Evolutionary conservation across 441 rosid species (phyloP), one percentile per base, ranked within the genome.

Genomic region (Kokia cookei): DNA sequence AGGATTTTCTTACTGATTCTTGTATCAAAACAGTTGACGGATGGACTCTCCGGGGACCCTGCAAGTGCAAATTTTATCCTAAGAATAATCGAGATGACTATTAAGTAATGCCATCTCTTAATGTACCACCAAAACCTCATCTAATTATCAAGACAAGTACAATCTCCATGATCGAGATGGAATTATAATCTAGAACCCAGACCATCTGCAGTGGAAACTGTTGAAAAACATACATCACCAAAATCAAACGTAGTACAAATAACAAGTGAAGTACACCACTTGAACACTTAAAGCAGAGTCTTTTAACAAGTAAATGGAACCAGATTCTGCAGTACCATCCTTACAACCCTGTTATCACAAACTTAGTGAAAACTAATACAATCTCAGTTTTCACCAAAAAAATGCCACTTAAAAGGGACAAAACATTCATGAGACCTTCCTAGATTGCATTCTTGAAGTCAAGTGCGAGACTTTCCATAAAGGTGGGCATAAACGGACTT

Each of bases 401-500:
- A 73, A 60, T 13, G 3, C 73, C 42, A 7, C 45, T 24, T 53
- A 43, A 15, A 69, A 63, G 55, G 71, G 75, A 45, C 69, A 26
- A 63, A 40, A 47, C 51, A 2, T 4, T 43, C 58, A 9, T 14
- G 37, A 73, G 50, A 24, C 60, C 14, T 43, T 43, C 67, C 15
- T n/a, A 40, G 37, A 60, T 59, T 73, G 71, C 50, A 19, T 73
- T 51, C 19, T 12, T 19, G 45, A 45, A 61, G 3, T 86, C 79
- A 90, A 50, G 86, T 45, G 29, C 74, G 87, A 75, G 91, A 70
- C 76, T 87, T 90, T 65, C 97, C 98, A 65, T 96, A 96, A 72
- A 96, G 90, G 75, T 91, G 12, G 72, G 84, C 71, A 58, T 96
- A 93, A 58, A 93, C 97, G 5, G 80, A 19, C 90, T 87, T 92